Evolutionary conservation across 352 stramenopile species (phyloP).

Genomic region (Globisporangium radiosum): DNA sequence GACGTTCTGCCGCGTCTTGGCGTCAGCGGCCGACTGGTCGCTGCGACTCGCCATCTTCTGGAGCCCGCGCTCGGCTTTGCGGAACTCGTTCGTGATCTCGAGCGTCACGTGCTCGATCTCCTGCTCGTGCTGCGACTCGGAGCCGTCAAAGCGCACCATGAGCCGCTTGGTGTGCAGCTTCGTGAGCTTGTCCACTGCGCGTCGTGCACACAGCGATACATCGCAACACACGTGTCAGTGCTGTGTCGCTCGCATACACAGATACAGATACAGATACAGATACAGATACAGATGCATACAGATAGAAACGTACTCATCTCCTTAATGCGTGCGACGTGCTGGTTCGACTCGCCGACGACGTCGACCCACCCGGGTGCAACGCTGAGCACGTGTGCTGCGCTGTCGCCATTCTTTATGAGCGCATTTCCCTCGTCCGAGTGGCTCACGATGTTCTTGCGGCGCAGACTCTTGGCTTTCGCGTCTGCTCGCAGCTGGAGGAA

Average conservation of each 20-base stretch:
- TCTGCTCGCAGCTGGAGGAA: slow-evolving; percentile 69
- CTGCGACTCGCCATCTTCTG: slow-evolving; percentile 69
- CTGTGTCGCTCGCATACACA: not conserved
- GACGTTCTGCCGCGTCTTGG: slow-evolving; percentile 83
- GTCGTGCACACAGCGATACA: not conserved
- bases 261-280: too few species aligned
- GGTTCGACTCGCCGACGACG: slow-evolving; percentile 72
- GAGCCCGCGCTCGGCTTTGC: slow-evolving; percentile 66
- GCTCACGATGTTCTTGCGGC: slow-evolving; percentile 79
- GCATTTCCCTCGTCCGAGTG: slow-evolving; percentile 57
- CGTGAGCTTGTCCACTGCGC: slow-evolving; percentile 73
- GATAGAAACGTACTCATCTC: slow-evolving; percentile 54
- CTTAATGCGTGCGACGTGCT: slow-evolving; percentile 76
- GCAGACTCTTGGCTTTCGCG: slow-evolving; percentile 78
- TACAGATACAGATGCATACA: too few species aligned
- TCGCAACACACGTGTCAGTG: not conserved
- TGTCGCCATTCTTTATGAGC: slow-evolving; percentile 51
- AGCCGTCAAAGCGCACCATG: slow-evolving; percentile 85
- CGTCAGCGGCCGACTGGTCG: slow-evolving; percentile 69
- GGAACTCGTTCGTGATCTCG: slow-evolving; percentile 81
- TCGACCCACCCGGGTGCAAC: slow-evolving; percentile 73
- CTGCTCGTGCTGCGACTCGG: slow-evolving; percentile 79
- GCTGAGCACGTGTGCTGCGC: slow-evolving; percentile 21
- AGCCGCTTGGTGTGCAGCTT: slow-evolving; percentile 82
- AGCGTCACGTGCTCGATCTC: slow-evolving; percentile 77